Evolutionary conservation across 805 yeast species (phyloP).

Genomic region (Lachancea lanzarotensis): DNA sequence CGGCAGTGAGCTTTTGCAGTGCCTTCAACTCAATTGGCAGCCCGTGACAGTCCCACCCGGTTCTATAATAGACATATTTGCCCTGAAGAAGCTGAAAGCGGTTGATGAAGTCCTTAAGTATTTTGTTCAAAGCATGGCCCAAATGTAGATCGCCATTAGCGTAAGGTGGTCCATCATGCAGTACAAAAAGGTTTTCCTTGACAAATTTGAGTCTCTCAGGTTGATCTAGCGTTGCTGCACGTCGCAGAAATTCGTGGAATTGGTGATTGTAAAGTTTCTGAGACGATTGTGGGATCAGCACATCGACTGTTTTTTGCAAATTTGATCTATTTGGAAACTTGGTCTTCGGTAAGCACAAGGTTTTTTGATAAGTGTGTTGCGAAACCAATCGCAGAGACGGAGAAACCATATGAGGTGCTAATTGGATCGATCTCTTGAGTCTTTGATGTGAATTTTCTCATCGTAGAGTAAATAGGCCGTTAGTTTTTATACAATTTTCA

Average conservation of each 20-base stretch:
- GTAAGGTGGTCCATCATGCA: slow-evolving; percentile 98
- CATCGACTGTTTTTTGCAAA: slow-evolving; percentile 36
- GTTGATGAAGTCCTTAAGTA: slow-evolving; percentile 77
- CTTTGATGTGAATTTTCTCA: too few species aligned
- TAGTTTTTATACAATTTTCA: too few species aligned
- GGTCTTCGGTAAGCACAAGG: slow-evolving; percentile 62
- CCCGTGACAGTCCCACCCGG: slow-evolving; percentile 99
- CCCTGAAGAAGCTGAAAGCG: slow-evolving; percentile 63
- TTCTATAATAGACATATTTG: slow-evolving; percentile 60
- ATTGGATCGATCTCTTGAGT: too few species aligned
- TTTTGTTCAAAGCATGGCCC: slow-evolving; percentile 88
- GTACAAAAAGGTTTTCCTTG: slow-evolving; percentile 44
- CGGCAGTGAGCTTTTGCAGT: slow-evolving; percentile 38
- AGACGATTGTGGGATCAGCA: slow-evolving; percentile 47
- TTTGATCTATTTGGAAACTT: slow-evolving; percentile 57
- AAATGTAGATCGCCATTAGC: slow-evolving; percentile 92
- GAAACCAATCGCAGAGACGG: slow-evolving; percentile 4
- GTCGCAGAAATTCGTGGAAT: slow-evolving; percentile 20
- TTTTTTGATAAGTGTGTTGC: slow-evolving; percentile 40
- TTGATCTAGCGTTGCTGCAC: slow-evolving; percentile 9
- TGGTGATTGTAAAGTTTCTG: slow-evolving; percentile 64
- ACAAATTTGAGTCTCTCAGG: slow-evolving; percentile 21
- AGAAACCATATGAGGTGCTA: not conserved
- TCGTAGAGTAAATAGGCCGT: too few species aligned
- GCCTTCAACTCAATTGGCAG: slow-evolving; percentile 92